Base-by-base conservation (phyloP, 2,329 filamentous ascomycete genomes). In the Clonostachys sp. region DNA sequence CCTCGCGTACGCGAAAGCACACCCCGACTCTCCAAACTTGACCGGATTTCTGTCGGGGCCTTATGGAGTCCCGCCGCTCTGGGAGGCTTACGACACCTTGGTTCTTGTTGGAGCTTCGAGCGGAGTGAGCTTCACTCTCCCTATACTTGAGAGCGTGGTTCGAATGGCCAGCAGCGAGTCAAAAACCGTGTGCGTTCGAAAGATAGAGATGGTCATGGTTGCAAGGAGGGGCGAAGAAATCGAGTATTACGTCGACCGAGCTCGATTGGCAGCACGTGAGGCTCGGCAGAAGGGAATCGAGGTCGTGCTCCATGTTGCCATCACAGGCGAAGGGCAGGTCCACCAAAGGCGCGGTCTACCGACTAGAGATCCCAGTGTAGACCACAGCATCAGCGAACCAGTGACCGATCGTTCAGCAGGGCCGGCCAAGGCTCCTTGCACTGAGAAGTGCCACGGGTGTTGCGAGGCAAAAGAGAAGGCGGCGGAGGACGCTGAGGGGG, bases 21-120 rank as follows among this genome's bases (percentile, higher is more conserved):
- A 51, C 3, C 42, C 49, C 34, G 57, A 51, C 2, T 42, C 17
- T 7, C 14, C 36, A 12, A 8, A 39, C 36, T 9, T 59, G 20
- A 50, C 52, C 1, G 41, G 58, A 4, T 35, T 60, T 17, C 16
- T 59, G 2, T 51, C 57, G 1, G 57, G 57, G 0, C 57, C 57
- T 2, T 59, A 57, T 36, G 57, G 57, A 0, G 33, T 40, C 3
- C 34, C 48, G 14, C 53, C 56, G 3, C 54, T 56, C 13, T 59
- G 56, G 57, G 56, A 41, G 14, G 57, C 59, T 13, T 57, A 50
- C 17, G 57, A 57, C 9, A 58, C 50, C 4, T 14, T 59, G 4
- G 44, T 57, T 12, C 48, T 59, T 4, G 16, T 59, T 20, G 49
- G 53, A 6, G 48, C 56, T 2, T 60, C 57, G 0, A 59, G 57